Conservation (phyloP, 73 alveolate genomes). For the Tetrahymena malaccensis region DNA sequence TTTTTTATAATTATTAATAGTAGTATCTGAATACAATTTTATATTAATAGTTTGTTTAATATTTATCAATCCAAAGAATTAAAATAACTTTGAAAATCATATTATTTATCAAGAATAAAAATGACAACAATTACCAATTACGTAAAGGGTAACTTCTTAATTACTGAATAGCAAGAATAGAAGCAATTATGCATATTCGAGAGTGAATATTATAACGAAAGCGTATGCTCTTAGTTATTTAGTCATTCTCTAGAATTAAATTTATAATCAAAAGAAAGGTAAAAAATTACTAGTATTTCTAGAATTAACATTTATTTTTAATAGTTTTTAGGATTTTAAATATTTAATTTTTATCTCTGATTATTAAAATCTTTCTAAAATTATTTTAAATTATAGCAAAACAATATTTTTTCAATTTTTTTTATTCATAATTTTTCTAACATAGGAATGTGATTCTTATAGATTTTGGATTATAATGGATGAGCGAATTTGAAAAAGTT, state of each 20-base stretch:
- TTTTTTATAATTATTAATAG: too few relatives aligned
- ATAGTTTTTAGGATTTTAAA: neutral
- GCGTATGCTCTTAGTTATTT: neutral
- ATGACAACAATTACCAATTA: neutral
- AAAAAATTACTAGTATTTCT: neutral
- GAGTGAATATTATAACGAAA: neutral
- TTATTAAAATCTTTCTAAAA: neutral
- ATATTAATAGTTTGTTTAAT: neutral
- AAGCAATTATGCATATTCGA: neutral
- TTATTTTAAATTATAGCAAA: neutral
- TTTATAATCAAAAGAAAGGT: neutral
- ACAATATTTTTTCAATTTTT: too few relatives aligned
- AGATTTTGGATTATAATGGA: neutral
- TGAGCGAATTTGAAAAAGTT: neutral
- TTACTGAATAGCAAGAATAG: neutral
- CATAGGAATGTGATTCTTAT: neutral
- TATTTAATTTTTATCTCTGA: neutral
- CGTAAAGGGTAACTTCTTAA: neutral
- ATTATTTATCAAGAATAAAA: neutral
- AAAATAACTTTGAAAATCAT: neutral
- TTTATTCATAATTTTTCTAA: neutral
- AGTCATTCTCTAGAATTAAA: neutral
- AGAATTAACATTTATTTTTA: neutral
- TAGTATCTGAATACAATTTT: neutral
- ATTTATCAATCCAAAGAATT: neutral